Evolutionary conservation across 2,329 filamentous ascomycete species (phyloP), one percentile per base, ranked within the genome.

Genomic region (Amauroascus niger): DNA sequence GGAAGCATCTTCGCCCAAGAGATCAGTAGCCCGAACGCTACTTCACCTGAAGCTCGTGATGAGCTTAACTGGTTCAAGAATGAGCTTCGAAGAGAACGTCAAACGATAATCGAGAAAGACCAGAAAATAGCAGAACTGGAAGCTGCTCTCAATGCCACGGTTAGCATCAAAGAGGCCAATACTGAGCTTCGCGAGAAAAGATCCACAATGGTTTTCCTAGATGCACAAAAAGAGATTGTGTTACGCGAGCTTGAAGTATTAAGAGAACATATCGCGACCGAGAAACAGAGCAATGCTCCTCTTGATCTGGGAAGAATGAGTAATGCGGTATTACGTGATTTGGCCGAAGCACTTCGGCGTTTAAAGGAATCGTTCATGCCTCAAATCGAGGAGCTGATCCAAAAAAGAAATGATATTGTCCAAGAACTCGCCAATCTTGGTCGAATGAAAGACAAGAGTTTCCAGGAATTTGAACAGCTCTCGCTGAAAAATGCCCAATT

Each of bases 221-320:
- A 97, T 67, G 91, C 90, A 0, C 88, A 96, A 70, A 88, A 89
- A 49, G 91, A 97, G 70, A 90, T 97, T 68, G 91, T 95, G 71
- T 87, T 97, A 63, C 85, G 87, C 39, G 89, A 97, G 68, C 76
- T 97, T 16, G 88, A 95, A 65, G 85, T 91, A 35, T 79, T 96
- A 63, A 90, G 88, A 3, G 88, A 90, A 44, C 91, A 93, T 65
- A 82, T 96, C 18, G 86, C 91, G 65, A 82, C 81, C 50, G 89
- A 88, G 52, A 96, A 95, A 71, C 84, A 88, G 59, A 86, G 80
- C 45, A 87, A 86, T 64, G 82, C 85, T 52, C 83, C 88, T 5
- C 76, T 97, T 56, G 88, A 97, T 63, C 76, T 91, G 28, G 80
- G 81, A 14, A 84, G 88, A 58, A 71, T 85, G 58, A 81, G 81